Evolutionary conservation across 2,329 filamentous ascomycete species (phyloP).

Genomic region (Colletotrichum orbiculare): DNA sequence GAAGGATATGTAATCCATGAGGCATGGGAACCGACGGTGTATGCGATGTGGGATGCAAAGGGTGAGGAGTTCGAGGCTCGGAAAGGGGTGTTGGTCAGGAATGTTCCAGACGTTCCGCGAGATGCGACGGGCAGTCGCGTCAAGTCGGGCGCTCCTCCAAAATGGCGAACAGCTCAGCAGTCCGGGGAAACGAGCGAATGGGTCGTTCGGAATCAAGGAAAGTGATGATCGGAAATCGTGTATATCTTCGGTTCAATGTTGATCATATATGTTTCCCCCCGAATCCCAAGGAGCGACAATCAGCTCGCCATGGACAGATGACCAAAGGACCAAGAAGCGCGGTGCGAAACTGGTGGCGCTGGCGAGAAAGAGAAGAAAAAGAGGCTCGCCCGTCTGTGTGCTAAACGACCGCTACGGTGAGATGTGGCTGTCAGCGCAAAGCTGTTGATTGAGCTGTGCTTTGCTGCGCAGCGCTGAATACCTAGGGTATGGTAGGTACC

Average conservation of each 20-base stretch:
- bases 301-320: constrained; percentile 28
- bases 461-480: constrained; percentile 4
- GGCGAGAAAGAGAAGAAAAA: constrained; percentile 7
- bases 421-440: constrained; percentile 35
- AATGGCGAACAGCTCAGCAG: constrained; percentile 6
- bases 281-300: constrained; percentile 30
- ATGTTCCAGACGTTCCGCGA: constrained; percentile 37
- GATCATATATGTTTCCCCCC: constrained; percentile 24
- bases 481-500: not conserved
- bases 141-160: constrained; percentile 14
- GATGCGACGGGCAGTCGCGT: constrained; percentile 24
- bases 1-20: constrained; percentile 66
- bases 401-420: constrained; percentile 30
- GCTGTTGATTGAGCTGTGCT: constrained; percentile 15
- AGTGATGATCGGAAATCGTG: constrained; percentile 5
- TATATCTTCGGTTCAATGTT: constrained; percentile 9
- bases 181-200: constrained; percentile 27
- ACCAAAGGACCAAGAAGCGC: constrained; percentile 21
- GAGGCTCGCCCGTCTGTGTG: constrained; percentile 29
- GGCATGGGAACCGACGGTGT: constrained; percentile 37
- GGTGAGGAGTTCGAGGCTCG: constrained; percentile 5
- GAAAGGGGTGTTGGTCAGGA: constrained; percentile 34
- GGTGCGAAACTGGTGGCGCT: constrained; percentile 27
- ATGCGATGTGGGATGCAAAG: constrained; percentile 5
- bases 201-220: not conserved